Percentiles rank a stretch among this genome's conserved stretches.
These are phyloP conservation scores for Botrytis deweyae DNA, from an alignment of 2,329 filamentous ascomycete genomes.

Conservation along the genomic window DNA sequence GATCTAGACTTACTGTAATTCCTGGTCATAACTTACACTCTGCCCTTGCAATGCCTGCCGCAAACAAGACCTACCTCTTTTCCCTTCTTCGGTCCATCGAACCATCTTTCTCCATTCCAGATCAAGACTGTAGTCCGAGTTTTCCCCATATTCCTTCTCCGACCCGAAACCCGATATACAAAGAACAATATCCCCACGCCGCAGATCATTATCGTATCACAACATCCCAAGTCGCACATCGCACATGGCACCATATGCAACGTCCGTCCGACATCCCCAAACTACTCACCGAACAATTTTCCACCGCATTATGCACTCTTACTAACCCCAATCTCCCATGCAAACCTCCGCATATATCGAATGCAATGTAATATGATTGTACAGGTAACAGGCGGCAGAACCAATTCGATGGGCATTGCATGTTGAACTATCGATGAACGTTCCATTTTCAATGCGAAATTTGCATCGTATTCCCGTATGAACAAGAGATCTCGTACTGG, in stretches of 20 bases:
- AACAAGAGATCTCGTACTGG: neutral
- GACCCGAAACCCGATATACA: neutral
- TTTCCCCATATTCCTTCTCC: neutral
- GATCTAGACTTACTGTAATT: neutral
- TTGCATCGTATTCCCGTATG: neutral
- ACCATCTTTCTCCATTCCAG: neutral
- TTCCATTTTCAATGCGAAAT: neutral
- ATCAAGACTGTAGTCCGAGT: neutral
- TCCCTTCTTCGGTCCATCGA: neutral
- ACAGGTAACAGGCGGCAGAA: neutral
- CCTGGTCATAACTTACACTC: neutral
- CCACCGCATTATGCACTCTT: neutral
- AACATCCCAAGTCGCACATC: conserved; percentile 2
- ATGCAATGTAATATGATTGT: neutral
- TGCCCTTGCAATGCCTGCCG: neutral
- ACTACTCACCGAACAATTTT: neutral
- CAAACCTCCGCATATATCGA: conserved; percentile 7
- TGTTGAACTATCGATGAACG: neutral
- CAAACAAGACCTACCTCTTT: neutral
- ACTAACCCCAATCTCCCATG: neutral
- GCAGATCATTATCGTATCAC: conserved; percentile 1
- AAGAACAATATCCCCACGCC: neutral
- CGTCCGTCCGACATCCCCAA: conserved; percentile 2
- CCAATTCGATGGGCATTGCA: neutral
- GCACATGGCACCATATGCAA: neutral